Base-by-base conservation (phyloP, 257 asterid species). In the Mentha longifolia region DNA sequence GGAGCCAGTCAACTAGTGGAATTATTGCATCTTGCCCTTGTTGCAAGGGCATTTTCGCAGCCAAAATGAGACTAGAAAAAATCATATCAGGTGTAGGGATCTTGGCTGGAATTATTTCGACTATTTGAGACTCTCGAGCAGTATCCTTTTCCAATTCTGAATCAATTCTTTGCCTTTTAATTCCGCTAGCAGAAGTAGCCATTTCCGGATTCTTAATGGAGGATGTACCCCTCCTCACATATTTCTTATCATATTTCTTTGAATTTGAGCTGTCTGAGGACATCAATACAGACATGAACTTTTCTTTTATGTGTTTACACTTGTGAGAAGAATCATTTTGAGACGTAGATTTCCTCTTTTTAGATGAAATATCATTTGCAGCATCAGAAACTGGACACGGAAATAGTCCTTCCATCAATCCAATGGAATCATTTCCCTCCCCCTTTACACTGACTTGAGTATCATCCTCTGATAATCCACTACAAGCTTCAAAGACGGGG, bases 21-120 rank as follows among this genome's bases (percentile, higher is more conserved):
- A 62, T 46, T 74, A 78, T 62, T 59, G 65, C 37, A 39, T 61
- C 19, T 61, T 74, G 74, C 31, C 77, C 81, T 43, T 82, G 79
- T 47, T 84, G 81, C 85, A 78, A 58, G 66, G 95, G 93, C 74
- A 67, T 77, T 75, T 56, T 71, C 6, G 97, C 95, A 70, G 84
- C 85, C 72, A 74, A 39, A 7, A 39, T 68, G 58, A 92, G 84
- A 80, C 62, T 80, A n/a, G 78, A 74, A 77, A 90, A 86, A 74
- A 88, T 67, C 80, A 82, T 85, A 9, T 74, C 77, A 8, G 85
- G 73, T 56, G 83, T 41, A 69, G 84, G 84, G 67, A 70, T 49
- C 41, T 81, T 79, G 11, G 51, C 37, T 12, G 74, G 74, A 70
- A 75, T 51, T 39, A 54, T 52, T 74, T 74, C 75, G 78, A 67